Evolutionary conservation across 768 basidiomycete genomes (phyloP).

Genomic region (Amanita subjunquillea): DNA sequence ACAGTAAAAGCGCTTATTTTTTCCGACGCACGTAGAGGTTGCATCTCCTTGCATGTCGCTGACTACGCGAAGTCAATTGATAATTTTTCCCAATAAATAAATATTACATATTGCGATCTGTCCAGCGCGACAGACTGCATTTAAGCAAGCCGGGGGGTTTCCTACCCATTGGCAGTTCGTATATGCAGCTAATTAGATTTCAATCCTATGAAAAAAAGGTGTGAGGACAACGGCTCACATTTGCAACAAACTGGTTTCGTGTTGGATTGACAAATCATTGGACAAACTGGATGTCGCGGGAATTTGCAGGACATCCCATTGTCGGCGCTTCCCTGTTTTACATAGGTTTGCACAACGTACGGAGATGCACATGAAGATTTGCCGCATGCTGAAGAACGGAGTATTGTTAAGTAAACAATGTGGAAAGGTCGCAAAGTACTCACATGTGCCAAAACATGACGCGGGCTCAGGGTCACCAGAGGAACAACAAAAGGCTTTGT

Average conservation of each 20-base stretch:
- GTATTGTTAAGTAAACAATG: no score
- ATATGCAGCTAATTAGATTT: neutral
- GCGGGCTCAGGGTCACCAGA: neutral
- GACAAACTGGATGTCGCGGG: neutral
- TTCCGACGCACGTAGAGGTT: conserved; percentile 7
- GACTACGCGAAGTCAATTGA: conserved; percentile 4
- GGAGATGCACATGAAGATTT: no score
- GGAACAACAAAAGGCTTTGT: conserved; percentile 13
- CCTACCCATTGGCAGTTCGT: neutral
- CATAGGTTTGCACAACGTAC: conserved; percentile 4
- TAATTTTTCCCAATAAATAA: neutral
- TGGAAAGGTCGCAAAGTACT: no score
- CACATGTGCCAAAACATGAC: no score
- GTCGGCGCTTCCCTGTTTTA: conserved; percentile 8
- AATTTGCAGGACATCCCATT: no score
- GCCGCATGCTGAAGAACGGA: no score
- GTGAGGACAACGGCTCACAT: neutral
- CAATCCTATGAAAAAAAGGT: neutral
- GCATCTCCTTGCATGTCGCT: conserved; percentile 15
- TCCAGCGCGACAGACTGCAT: neutral
- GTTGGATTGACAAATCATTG: conserved; percentile 6
- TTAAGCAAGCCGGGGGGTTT: neutral
- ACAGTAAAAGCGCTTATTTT: conserved; percentile 9
- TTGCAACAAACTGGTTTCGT: conserved; percentile 11
- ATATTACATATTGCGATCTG: conserved; percentile 13